Evolutionary conservation across 2,329 filamentous ascomycete species (phyloP), one percentile per base, ranked within the genome.

Genomic region (Aaosphaeria pasadenensis): DNA sequence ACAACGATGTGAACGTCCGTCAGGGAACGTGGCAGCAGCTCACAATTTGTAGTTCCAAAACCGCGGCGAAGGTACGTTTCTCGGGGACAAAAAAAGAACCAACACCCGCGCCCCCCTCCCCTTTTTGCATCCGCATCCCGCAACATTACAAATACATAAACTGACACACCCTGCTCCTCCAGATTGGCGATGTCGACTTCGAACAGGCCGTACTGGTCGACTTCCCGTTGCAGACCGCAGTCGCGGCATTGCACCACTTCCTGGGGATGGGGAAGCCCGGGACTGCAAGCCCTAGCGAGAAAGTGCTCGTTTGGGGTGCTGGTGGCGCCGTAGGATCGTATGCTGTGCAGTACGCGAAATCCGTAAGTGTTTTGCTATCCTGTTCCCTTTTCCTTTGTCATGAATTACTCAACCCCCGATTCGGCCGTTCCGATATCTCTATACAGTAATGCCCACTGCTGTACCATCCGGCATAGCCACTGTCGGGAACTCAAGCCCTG

Each of bases 141-240:
- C n/a, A n/a, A n/a, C n/a, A 24, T 24, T 24, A 24, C 17, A n/a
- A 36, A 36, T n/a, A 36, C 33, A 31, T 31, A 11, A 35, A 11
- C 7, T 56, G 43, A 62, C 32, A 24, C 17, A 24, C 17, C 17
- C 17, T 24, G 17, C 17, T 24, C 17, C 39, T 17, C 30, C 29
- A 61, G 60, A 62, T 65, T 44, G 59, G 62, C 24, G 47, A 56
- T 9, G 35, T 55, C 17, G 38, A 53, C n/a, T 65, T 63, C 41
- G 59, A 62, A 17, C 60, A 63, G 47, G 57, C 57, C 4, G 54
- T 61, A 0, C 44, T 64, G 43, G 49, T 63, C 2, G 52, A 63
- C 35, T 64, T 57, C 40, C 57, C 60, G 7, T 45, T 62, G 32
- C 59, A 64, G 46, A 65, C 56, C 24, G 59, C 60, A n/a, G 60